Conservation (phyloP, 148 eudicot genomes). For the Simmondsia chinensis region DNA sequence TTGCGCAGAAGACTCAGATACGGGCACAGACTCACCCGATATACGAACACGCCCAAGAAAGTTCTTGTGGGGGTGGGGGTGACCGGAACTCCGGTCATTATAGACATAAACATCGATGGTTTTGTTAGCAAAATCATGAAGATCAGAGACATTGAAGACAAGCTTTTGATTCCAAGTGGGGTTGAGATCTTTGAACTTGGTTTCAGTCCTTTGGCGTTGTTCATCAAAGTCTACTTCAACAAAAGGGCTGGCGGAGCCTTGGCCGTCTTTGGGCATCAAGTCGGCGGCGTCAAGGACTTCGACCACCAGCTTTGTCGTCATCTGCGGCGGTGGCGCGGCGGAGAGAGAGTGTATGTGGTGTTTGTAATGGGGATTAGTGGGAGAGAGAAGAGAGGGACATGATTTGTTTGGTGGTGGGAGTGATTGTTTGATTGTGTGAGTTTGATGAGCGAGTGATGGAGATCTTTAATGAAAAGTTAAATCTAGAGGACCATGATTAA, state of each 20-base stretch:
- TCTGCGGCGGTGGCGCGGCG: neutral
- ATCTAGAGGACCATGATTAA: too few species aligned
- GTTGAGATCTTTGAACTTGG: slow-evolving; percentile 61
- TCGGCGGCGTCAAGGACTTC: slow-evolving; percentile 61
- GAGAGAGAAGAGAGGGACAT: neutral
- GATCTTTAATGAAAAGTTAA: too few species aligned
- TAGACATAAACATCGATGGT: slow-evolving; percentile 46
- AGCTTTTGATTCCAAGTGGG: slow-evolving; percentile 69
- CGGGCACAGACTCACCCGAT: slow-evolving; percentile 48
- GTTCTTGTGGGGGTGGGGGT: slow-evolving; percentile 28
- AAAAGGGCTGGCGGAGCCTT: slow-evolving; percentile 78
- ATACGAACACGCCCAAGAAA: slow-evolving; percentile 82
- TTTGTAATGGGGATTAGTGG: neutral
- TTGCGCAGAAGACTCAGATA: slow-evolving; percentile 25
- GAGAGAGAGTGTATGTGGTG: neutral
- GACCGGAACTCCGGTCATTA: slow-evolving; percentile 32
- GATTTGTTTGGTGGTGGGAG: too few species aligned
- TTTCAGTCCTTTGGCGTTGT: slow-evolving; percentile 38
- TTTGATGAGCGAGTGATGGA: too few species aligned
- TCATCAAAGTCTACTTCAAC: slow-evolving; percentile 59
- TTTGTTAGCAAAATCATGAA: slow-evolving; percentile 10
- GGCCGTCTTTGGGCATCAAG: slow-evolving; percentile 97
- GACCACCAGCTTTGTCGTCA: slow-evolving; percentile 69
- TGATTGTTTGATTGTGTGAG: neutral
- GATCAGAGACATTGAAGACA: slow-evolving; percentile 35